Conservation (phyloP, 495 filamentous ascomycete genomes). For the Pyronema omphalodes region DNA sequence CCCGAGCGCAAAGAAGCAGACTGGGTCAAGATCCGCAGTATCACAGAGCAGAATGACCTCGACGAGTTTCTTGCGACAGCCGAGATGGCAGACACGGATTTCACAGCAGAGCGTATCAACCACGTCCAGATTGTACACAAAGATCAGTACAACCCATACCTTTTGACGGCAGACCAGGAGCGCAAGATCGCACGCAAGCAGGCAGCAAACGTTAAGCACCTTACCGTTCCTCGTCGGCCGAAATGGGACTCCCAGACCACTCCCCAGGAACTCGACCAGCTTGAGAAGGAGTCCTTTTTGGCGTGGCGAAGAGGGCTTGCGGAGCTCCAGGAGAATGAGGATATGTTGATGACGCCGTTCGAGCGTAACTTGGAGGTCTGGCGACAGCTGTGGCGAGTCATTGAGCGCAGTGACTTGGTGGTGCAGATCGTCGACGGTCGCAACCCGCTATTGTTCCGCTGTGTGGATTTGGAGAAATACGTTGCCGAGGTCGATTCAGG, state of each 20-base stretch:
- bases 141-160: constrained; percentile 86
- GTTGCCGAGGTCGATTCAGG: constrained; percentile 75
- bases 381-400: constrained; percentile 96
- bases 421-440: constrained; percentile 98
- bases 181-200: constrained; percentile 60
- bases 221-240: constrained; percentile 83
- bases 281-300: constrained; percentile 65
- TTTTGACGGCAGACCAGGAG: constrained; percentile 80
- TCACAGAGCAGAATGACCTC: constrained; percentile 90
- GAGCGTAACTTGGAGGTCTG: constrained; percentile 96
- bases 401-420: constrained; percentile 86
- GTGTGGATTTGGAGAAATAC: constrained; percentile 81
- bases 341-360: constrained; percentile 94
- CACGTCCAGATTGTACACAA: constrained; percentile 96
- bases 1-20: constrained; percentile 48
- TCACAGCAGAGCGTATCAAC: constrained; percentile 96
- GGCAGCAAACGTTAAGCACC: constrained; percentile 47
- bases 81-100: constrained; percentile 91
- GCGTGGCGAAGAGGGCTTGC: constrained; percentile 83
- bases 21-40: constrained; percentile 94
- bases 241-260: constrained; percentile 76
- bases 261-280: constrained; percentile 54
- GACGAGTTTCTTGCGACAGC: constrained; percentile 75
- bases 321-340: constrained; percentile 78
- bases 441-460: constrained; percentile 85